Conservation (phyloP, 2,329 filamentous ascomycete species). For the Mariannaea sp. region DNA sequence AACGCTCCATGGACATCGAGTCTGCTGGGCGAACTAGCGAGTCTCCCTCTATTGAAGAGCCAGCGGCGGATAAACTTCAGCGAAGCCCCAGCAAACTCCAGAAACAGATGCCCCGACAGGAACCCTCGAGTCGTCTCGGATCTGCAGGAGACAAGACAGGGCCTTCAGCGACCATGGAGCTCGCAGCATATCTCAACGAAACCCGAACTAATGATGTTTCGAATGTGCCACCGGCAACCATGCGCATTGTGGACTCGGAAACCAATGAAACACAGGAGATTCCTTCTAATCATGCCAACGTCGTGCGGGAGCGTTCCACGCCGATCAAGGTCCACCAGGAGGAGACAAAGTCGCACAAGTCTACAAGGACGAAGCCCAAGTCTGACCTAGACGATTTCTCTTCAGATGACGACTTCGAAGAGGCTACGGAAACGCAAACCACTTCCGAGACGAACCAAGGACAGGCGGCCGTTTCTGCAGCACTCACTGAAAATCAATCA, state of each 20-base stretch:
- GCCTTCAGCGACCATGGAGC: constrained; percentile 46
- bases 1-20: constrained; percentile 63
- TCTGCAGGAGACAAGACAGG: constrained; percentile 34
- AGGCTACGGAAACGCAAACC: constrained; percentile 26
- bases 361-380: constrained; percentile 57
- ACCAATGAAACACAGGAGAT: constrained; percentile 48
- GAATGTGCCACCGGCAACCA: constrained; percentile 59
- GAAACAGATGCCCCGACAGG: constrained; percentile 63
- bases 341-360: constrained; percentile 59
- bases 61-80: constrained; percentile 58
- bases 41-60: constrained; percentile 44
- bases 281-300: constrained; percentile 41
- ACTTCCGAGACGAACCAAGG: constrained; percentile 28
- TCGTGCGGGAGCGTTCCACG: constrained; percentile 40
- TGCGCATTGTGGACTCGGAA: constrained; percentile 64
- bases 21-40: constrained; percentile 48
- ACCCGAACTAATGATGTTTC: constrained; percentile 56
- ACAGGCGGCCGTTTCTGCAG: constrained; percentile 44
- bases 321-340: constrained; percentile 45
- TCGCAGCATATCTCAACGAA: constrained; percentile 51
- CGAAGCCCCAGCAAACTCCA: constrained; percentile 71
- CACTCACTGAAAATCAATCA: constrained; percentile 48
- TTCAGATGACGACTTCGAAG: constrained; percentile 52
- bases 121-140: constrained; percentile 52
- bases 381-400: constrained; percentile 75